phyloP scores from a whole-genome alignment of 208 protist genomes.

The Trypanosoma platydactyli region DNA sequence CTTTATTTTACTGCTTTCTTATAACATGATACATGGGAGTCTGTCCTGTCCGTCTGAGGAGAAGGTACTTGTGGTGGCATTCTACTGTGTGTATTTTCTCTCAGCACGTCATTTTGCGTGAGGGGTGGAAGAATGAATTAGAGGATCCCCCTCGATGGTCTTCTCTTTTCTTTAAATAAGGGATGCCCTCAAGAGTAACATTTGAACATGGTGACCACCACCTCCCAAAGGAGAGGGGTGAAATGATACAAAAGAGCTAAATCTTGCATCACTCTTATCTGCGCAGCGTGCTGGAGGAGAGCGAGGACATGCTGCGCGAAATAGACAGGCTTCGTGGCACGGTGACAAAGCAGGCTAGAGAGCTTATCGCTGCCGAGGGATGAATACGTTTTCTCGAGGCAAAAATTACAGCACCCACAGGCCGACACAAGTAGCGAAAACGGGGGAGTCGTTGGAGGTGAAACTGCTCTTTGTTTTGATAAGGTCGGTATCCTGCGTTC shows the following conservation, averaged over 20 bases:
- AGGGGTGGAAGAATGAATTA: neutral
- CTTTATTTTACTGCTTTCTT: slow-evolving; percentile 25
- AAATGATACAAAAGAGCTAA: neutral
- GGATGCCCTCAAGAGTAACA: slow-evolving; percentile 14
- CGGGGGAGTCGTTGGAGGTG: neutral
- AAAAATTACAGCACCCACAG: neutral
- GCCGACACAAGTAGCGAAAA: neutral
- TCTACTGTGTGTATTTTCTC: too few relatives aligned
- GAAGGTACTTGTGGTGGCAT: too few relatives aligned
- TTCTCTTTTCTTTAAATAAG: neutral
- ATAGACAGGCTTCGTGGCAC: slow-evolving; percentile 19
- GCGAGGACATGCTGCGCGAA: slow-evolving; percentile 23
- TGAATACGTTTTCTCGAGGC: slow-evolving; percentile 5
- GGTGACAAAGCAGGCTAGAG: slow-evolving; percentile 1
- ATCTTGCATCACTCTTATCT: slow-evolving; percentile 15
- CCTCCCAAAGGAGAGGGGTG: neutral
- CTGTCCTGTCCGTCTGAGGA: too few relatives aligned
- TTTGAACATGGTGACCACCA: neutral
- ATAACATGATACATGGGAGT: neutral
- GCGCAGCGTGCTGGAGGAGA: slow-evolving; percentile 19
- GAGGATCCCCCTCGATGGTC: neutral
- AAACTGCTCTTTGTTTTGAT: neutral
- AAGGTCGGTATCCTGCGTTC: slow-evolving; percentile 23
- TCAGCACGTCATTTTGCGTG: too few relatives aligned
- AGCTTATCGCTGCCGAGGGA: slow-evolving; percentile 9